Evolutionary conservation across 139 green algal species (phyloP), one percentile per base, ranked within the genome.

Genomic region (Closterium sp.): DNA sequence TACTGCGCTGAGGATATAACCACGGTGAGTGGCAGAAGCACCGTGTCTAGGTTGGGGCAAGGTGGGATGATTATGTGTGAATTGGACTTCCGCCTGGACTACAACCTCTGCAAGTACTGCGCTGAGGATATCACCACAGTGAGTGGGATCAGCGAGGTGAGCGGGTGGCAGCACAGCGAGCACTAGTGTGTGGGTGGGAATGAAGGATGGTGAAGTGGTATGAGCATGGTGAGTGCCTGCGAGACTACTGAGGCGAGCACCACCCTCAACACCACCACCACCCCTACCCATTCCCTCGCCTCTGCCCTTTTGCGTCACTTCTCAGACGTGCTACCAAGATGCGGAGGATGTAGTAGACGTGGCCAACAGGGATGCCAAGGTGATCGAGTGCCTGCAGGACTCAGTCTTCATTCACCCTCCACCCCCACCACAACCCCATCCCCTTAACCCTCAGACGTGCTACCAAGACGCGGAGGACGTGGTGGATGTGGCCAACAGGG

Each of bases 1-100:
- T 86, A 62, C 62, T 95, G 93, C 86, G 88, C 70, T 10, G 34
- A 95, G 2, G 96, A 97, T 89, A 96, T 97, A 13, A 79, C 13
- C 62, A 79, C 62, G 17, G 62, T 79, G 17, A 79, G 62, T 79
- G 17, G 50, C 10, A 70, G 11, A 1, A 70, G 50, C 50, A 70
- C 50, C 2, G 13, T 70, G 50, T 10, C 34, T 42, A 70, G 50
- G 4, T 79, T 24, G 19, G 17, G 2, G 17, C 62, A 79, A 13
- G 62, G 2, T 79, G 7, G 62, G 27, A 79, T 62, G 93, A 2
- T 86, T 87, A n/a, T n/a, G n/a, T n/a, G n/a, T n/a, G n/a, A n/a
- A n/a, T 17, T 1, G 4, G 88, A 95, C 90, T 94, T 94, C 93
- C 88, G 42, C 85, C 70, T 95, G 79, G 93, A 95, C 30, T n/a